Evolutionary conservation across 352 stramenopile species (phyloP).

Genomic region (Pythium aristosporum): DNA sequence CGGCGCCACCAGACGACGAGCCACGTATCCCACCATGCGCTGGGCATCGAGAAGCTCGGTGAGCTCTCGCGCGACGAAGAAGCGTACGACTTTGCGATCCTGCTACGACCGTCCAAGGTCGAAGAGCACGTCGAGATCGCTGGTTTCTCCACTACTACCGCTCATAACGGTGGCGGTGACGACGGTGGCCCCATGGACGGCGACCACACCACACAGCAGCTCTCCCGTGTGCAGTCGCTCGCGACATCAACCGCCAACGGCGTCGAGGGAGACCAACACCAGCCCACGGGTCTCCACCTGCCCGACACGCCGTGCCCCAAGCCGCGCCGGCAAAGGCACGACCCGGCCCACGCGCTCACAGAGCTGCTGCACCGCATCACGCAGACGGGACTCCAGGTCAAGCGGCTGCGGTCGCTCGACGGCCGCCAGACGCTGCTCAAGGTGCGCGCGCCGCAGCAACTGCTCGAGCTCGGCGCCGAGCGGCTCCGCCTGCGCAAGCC

Average conservation of each 20-base stretch:
- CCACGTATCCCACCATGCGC: background rate
- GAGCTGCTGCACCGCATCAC: constrained; percentile 60
- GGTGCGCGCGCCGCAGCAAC: constrained; percentile 59
- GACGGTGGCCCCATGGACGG: no score
- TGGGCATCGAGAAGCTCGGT: constrained; percentile 40
- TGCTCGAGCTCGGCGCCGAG: constrained; percentile 72
- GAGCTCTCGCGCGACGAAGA: constrained; percentile 69
- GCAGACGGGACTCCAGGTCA: constrained; percentile 62
- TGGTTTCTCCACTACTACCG: no score
- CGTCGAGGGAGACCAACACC: background rate
- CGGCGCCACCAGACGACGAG: background rate
- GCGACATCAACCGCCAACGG: constrained; percentile 7
- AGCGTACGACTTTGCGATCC: constrained; percentile 84
- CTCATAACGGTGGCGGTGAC: no score
- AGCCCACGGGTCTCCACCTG: background rate
- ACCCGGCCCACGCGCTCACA: constrained; percentile 28
- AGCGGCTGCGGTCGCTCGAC: constrained; percentile 71
- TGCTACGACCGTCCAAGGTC: constrained; percentile 72
- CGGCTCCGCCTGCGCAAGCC: constrained; percentile 64
- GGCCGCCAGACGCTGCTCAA: constrained; percentile 78
- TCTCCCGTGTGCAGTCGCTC: constrained; percentile 5
- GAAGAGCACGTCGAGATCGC: constrained; percentile 41
- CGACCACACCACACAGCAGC: no score
- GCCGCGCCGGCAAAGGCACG: constrained; percentile 15
- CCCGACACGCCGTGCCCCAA: constrained; percentile 5